A percentile compares a stretch with the other conserved stretches of the same genome.
These are phyloP conservation scores for Diplodia mutila DNA, from an alignment of 2,329 filamentous ascomycete genomes.

Conservation along the genomic window DNA sequence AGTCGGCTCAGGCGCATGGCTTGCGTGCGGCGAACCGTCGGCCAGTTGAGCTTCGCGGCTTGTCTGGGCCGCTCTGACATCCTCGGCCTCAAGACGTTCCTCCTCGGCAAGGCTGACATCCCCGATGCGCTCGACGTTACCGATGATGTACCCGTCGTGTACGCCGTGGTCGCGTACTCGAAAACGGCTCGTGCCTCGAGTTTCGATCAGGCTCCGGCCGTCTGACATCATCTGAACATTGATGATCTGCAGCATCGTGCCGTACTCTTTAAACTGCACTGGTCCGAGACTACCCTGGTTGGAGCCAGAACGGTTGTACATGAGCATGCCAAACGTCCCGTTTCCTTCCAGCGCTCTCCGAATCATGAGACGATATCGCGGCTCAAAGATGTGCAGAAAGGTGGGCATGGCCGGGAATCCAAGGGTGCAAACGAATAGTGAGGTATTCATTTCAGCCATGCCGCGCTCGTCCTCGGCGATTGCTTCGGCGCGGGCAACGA, in stretches of 20 bases:
- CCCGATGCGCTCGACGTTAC: conserved; percentile 74
- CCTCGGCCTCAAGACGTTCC: conserved; percentile 72
- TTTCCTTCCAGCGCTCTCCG: conserved; percentile 73
- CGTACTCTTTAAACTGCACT: conserved; percentile 70
- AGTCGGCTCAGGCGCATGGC: background rate
- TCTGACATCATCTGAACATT: conserved; percentile 75
- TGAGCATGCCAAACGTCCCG: conserved; percentile 82
- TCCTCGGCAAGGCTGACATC: conserved; percentile 83
- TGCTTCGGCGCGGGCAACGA: conserved; percentile 61
- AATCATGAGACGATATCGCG: conserved; percentile 90
- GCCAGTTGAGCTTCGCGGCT: conserved; percentile 11
- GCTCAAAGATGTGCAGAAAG: conserved; percentile 89
- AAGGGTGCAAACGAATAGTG: conserved; percentile 81
- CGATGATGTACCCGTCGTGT: conserved; percentile 78
- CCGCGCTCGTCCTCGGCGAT: conserved; percentile 62
- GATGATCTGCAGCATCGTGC: conserved; percentile 76
- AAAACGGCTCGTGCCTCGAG: conserved; percentile 76
- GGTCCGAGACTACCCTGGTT: conserved; percentile 56
- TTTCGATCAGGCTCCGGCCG: conserved; percentile 80
- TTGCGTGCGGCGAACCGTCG: conserved; percentile 23
- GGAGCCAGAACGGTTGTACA: conserved; percentile 62
- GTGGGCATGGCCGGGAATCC: conserved; percentile 81
- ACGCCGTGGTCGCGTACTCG: conserved; percentile 66
- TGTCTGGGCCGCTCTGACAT: conserved; percentile 55
- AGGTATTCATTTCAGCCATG: conserved; percentile 58